phyloP scores from a whole-genome alignment of 768 basidiomycete genomes.

The Pisolithus orientalis region DNA sequence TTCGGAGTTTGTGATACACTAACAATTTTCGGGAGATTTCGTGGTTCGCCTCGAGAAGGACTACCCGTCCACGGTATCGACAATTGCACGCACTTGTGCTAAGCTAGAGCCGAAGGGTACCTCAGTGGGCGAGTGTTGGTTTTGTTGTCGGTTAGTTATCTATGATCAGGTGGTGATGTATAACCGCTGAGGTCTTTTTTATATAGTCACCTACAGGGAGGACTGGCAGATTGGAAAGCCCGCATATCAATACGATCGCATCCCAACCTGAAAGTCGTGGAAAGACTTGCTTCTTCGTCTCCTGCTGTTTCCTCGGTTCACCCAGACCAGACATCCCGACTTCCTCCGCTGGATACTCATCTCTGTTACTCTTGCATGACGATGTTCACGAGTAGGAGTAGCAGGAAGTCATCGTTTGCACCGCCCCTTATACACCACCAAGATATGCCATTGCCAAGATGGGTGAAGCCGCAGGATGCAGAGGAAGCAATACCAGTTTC shows the following conservation, averaged over 20 bases:
- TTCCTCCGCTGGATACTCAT: slow-evolving; percentile 29
- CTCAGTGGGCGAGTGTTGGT: slow-evolving; percentile 42
- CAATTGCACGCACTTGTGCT: slow-evolving; percentile 72
- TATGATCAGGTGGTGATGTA: background rate
- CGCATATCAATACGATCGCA: slow-evolving; percentile 65
- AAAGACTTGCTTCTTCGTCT: slow-evolving; percentile 10
- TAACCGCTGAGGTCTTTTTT: background rate
- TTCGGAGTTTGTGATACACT: background rate
- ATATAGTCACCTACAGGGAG: slow-evolving; percentile 55
- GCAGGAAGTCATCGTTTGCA: slow-evolving; percentile 29
- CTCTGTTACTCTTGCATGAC: slow-evolving; percentile 64
- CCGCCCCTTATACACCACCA: background rate
- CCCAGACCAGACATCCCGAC: background rate
- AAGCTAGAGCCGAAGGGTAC: slow-evolving; percentile 66
- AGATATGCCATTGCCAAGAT: slow-evolving; percentile 21
- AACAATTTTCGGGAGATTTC: slow-evolving; percentile 46
- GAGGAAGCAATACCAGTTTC: background rate
- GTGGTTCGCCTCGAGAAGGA: slow-evolving; percentile 74
- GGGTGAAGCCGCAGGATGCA: slow-evolving; percentile 23
- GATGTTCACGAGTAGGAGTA: slow-evolving; percentile 51
- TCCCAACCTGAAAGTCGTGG: slow-evolving; percentile 10
- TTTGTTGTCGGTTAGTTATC: slow-evolving; percentile 56
- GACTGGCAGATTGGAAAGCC: slow-evolving; percentile 67
- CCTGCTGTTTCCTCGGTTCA: background rate
- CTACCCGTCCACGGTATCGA: slow-evolving; percentile 83